Percentiles rank a stretch among this genome's conserved stretches.
These are phyloP conservation scores for Dryadomyces quercivorus DNA, from an alignment of 2,329 filamentous ascomycete species.

Conservation along the genomic window DNA sequence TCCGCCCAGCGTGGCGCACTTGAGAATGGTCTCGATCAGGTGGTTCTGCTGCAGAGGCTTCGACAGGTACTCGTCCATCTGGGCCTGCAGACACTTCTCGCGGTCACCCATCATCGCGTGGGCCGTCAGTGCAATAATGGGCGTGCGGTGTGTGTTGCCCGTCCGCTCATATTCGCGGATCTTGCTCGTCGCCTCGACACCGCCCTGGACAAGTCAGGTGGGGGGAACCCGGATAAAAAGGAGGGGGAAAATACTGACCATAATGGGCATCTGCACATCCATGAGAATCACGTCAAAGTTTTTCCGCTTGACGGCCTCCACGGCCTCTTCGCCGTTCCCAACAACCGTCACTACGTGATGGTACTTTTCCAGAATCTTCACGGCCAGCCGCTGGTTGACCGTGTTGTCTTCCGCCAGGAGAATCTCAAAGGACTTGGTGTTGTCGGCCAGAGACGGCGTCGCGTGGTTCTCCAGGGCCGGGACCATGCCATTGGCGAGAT, in stretches of 20 bases:
- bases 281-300: slow-evolving; percentile 95
- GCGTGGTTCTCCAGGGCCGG: slow-evolving; percentile 88
- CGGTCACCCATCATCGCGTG: slow-evolving; percentile 98
- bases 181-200: slow-evolving; percentile 93
- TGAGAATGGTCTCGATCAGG: slow-evolving; percentile 50
- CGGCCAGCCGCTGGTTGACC: slow-evolving; percentile 89
- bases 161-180: slow-evolving; percentile 90
- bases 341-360: slow-evolving; percentile 88
- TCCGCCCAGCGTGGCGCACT: slow-evolving; percentile 85
- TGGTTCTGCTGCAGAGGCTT: slow-evolving; percentile 36
- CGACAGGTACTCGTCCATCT: slow-evolving; percentile 98
- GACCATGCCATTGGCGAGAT: slow-evolving; percentile 91
- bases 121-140: slow-evolving; percentile 91
- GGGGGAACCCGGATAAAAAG: slow-evolving; percentile 21
- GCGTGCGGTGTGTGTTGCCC: slow-evolving; percentile 68
- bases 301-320: slow-evolving; percentile 83
- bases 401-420: slow-evolving; percentile 93
- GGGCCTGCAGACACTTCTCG: slow-evolving; percentile 94
- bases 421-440: slow-evolving; percentile 91
- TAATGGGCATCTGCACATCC: slow-evolving; percentile 99
- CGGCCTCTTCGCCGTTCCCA: slow-evolving; percentile 85
- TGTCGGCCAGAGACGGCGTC: slow-evolving; percentile 81
- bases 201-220: slow-evolving; percentile 48
- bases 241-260: slow-evolving; percentile 48
- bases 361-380: slow-evolving; percentile 96